Base-by-base conservation (phyloP, 208 protist genomes). In the Borovskyia barvae region DNA sequence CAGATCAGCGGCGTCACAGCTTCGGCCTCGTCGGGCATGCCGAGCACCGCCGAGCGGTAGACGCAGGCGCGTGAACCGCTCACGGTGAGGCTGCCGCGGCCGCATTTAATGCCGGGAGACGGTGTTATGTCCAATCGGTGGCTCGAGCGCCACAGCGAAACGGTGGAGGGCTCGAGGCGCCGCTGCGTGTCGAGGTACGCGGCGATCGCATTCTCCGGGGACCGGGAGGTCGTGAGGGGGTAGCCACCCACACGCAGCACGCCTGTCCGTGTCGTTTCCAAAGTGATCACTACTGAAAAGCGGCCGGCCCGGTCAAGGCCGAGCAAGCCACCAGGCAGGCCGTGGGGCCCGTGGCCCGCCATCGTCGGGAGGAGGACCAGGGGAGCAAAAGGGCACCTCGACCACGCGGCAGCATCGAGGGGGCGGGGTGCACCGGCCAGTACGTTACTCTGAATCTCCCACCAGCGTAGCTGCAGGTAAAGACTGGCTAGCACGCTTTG, bases 401-500 rank as follows among this genome's bases (percentile, higher is more conserved):
- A 33, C 22, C 15, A 2, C 12, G 32, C 36, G 8, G 8, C 12
- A 12, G 5, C 4, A 20, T 19, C 22, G 28, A 48, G 39, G n/a
- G 17, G 3, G 17, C 35, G 39, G n/a, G 52, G 37, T n/a, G 26
- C n/a, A 7, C 28, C 40, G 1, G 1, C 52, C 5, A 58, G 25
- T 0, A 29, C 36, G 2, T 1, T 3, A 19, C 52, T 58, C 17
- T 17, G 6, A 8, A 58, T 3, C 28, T 58, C 52, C 52, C 52
- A 58, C 52, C 52, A 58, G 2, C 52, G 52, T 26, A 58, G 39
- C 52, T 58, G 52, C 15, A 58, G 37, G 40, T 58, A 58, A 12
- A 58, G 52, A 29, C 52, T 58, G 36, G 17, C 52, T 20, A 39
- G 29, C 37, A 58, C 52, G 28, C 52, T 58, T 41, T 58, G 52